These are phyloP conservation scores for Amylostereum areolatum DNA, from an alignment of 1,284 basidiomycete genomes.

Conservation along the genomic window DNA sequence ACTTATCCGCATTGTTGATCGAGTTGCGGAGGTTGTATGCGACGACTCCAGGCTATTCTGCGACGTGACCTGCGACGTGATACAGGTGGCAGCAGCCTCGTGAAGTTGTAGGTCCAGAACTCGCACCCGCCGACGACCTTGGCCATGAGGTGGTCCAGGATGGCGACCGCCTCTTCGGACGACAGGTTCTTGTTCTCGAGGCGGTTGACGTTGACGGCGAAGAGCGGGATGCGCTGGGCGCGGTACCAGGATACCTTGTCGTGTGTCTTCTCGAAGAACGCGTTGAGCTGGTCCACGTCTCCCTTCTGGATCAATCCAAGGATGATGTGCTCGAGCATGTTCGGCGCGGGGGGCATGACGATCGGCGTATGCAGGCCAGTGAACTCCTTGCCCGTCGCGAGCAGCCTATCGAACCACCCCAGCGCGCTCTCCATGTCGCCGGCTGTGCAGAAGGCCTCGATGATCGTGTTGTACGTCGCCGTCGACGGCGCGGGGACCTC, in stretches of 20 bases:
- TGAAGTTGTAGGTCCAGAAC: conserved; percentile 6
- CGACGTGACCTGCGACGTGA: no score
- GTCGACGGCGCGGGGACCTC: conserved; percentile 55
- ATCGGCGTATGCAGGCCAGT: conserved; percentile 32
- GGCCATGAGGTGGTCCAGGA: conserved; percentile 23
- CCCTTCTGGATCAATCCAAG: conserved; percentile 42
- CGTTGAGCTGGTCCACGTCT: conserved; percentile 50
- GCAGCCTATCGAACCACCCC: conserved; percentile 65
- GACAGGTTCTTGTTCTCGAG: no score
- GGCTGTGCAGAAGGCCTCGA: conserved; percentile 60
- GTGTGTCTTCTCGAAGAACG: conserved; percentile 35
- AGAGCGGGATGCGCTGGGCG: no score
- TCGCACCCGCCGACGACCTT: conserved; percentile 16
- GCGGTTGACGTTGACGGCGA: no score
- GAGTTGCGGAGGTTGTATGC: no score
- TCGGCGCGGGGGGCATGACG: no score
- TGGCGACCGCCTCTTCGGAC: no score
- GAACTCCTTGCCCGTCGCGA: conserved; percentile 35
- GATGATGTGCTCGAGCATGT: conserved; percentile 43
- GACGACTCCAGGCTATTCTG: no score
- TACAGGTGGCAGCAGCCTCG: no score
- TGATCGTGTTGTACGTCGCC: conserved; percentile 60
- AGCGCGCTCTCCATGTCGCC: conserved; percentile 64
- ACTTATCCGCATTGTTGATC: no score
- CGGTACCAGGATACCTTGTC: no score